phyloP scores from a whole-genome alignment of 179 eudicot species.

The Beta lomatogona region DNA sequence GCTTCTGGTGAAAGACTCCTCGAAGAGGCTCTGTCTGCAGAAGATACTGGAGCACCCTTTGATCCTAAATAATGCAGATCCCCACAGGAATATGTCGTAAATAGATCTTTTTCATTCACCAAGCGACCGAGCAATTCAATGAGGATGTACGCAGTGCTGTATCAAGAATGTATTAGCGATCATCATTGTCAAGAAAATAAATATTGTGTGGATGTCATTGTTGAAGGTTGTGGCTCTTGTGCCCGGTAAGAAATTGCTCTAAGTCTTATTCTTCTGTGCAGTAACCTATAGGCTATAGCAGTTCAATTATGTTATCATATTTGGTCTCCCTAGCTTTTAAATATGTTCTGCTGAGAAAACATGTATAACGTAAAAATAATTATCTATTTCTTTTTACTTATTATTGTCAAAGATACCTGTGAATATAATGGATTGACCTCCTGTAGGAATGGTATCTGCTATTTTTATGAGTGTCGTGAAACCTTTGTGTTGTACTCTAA shows the following conservation, averaged over 20 bases:
- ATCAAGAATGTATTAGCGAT: not conserved
- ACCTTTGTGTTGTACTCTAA: not conserved
- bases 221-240: not conserved
- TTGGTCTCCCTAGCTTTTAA: no score
- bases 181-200: not conserved
- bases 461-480: not conserved
- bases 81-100: constrained; percentile 44
- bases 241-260: not conserved
- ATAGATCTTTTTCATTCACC: constrained; percentile 11
- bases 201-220: not conserved
- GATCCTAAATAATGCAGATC: constrained; percentile 73
- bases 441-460: not conserved
- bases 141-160: not conserved
- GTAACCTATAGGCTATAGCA: not conserved
- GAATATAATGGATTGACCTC: not conserved
- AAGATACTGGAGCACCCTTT: constrained; percentile 86
- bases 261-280: not conserved
- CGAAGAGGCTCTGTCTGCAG: constrained; percentile 79
- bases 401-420: not conserved
- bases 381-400: not conserved
- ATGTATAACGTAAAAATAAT: not conserved
- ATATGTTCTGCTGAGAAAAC: no score
- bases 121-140: not conserved
- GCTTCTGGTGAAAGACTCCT: constrained; percentile 88
- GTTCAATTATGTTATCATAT: no score